Evolutionary conservation across 768 basidiomycete genomes (phyloP).

Genomic region (Suillus paluster): DNA sequence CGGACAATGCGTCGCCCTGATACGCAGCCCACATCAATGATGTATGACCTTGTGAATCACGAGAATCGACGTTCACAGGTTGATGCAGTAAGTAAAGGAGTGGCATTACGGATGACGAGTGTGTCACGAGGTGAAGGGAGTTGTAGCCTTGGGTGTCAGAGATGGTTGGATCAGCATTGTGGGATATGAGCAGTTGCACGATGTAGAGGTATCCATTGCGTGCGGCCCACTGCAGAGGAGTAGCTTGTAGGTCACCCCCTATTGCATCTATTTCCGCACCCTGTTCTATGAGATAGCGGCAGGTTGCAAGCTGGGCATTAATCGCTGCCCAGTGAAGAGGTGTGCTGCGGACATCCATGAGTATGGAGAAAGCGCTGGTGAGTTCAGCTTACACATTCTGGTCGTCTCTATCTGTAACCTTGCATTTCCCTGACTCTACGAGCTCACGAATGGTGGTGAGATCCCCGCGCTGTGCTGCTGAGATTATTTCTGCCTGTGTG

Average conservation of each 20-base stretch:
- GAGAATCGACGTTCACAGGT: conserved; percentile 88
- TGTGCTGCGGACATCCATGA: conserved; percentile 44
- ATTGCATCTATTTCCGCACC: conserved; percentile 94
- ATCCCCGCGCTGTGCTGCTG: conserved; percentile 89
- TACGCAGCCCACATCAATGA: conserved; percentile 99
- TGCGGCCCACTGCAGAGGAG: conserved; percentile 98
- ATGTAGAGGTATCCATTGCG: conserved; percentile 96
- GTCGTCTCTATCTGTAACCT: conserved; percentile 78
- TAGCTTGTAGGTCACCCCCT: conserved; percentile 93
- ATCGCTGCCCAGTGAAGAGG: conserved; percentile 99
- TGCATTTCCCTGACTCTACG: conserved; percentile 71
- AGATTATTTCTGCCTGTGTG: conserved; percentile 67
- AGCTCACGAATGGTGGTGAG: conserved; percentile 64
- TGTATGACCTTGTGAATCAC: conserved; percentile 92
- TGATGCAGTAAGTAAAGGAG: conserved; percentile 91
- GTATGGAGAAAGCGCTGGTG: background rate
- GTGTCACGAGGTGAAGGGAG: conserved; percentile 91
- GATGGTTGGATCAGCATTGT: conserved; percentile 93
- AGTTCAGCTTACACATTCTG: conserved; percentile 67
- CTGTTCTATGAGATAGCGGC: conserved; percentile 85
- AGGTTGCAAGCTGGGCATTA: conserved; percentile 90
- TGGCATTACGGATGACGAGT: conserved; percentile 94
- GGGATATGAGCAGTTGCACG: conserved; percentile 86
- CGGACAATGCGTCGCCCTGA: conserved; percentile 95
- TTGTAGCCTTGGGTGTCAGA: conserved; percentile 96